Conservation (phyloP, 352 stramenopile genomes). For the Globisporangium middletonii region DNA sequence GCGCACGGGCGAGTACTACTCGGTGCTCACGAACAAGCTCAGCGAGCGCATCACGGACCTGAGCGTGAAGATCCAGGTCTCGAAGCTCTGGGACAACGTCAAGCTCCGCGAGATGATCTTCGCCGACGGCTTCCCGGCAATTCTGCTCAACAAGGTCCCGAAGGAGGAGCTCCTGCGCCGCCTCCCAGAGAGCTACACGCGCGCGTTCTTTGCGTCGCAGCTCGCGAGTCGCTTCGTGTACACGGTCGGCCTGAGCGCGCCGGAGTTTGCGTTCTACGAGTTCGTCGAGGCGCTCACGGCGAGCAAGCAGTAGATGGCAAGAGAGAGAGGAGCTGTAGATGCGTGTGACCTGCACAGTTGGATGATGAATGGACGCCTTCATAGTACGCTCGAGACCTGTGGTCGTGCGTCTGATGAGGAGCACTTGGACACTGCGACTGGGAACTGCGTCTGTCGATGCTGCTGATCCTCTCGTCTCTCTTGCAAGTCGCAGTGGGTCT, state of each 20-base stretch:
- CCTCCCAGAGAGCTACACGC: slow-evolving; percentile 73
- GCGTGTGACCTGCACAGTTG: neutral
- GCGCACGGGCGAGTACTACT: slow-evolving; percentile 60
- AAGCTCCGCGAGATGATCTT: slow-evolving; percentile 68
- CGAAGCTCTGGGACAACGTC: slow-evolving; percentile 63
- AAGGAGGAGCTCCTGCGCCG: slow-evolving; percentile 64
- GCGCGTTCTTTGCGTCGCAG: slow-evolving; percentile 77
- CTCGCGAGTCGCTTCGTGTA: slow-evolving; percentile 82
- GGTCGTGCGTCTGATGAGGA: no score
- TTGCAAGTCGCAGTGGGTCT: no score
- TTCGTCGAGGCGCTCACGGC: slow-evolving; percentile 60
- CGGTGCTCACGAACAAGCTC: slow-evolving; percentile 66
- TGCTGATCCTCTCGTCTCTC: no score
- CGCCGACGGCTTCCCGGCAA: slow-evolving; percentile 67
- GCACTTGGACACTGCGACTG: no score
- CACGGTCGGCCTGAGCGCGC: slow-evolving; percentile 53
- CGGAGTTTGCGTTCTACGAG: slow-evolving; percentile 86
- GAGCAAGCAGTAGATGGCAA: slow-evolving; percentile 1
- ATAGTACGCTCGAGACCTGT: no score
- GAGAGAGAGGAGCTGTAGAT: neutral
- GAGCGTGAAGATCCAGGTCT: slow-evolving; percentile 78
- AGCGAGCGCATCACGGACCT: slow-evolving; percentile 79
- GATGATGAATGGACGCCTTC: no score
- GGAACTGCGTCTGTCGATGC: no score
- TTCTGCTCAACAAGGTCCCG: slow-evolving; percentile 44